A percentile compares a stretch with the other conserved stretches of the same genome.
These are phyloP conservation scores for Kwoniella heveanensis DNA, from an alignment of 768 basidiomycete genomes.

Conservation along the genomic window DNA sequence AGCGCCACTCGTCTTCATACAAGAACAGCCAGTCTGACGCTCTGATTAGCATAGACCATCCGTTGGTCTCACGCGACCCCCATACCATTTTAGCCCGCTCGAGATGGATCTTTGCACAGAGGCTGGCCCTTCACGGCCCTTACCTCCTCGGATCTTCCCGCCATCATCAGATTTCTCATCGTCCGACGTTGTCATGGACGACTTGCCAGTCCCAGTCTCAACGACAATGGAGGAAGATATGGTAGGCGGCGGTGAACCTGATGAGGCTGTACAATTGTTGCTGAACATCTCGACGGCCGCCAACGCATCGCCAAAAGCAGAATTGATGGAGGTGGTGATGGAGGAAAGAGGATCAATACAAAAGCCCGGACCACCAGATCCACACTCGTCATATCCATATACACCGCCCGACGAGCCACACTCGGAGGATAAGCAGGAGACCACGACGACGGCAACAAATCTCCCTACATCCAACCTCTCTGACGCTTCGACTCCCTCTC, in stretches of 20 bases:
- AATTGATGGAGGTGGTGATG: constrained; percentile 7
- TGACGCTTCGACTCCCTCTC: constrained; percentile 10
- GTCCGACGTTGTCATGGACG: constrained; percentile 34
- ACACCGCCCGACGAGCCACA: constrained; percentile 36
- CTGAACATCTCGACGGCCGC: constrained; percentile 31
- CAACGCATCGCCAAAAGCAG: constrained; percentile 12
- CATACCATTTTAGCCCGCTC: neutral
- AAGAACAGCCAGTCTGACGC: too few species aligned
- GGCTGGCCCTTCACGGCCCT: constrained; percentile 26
- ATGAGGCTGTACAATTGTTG: constrained; percentile 40
- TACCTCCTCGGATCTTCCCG: constrained; percentile 8
- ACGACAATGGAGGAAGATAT: neutral
- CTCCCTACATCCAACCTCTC: neutral
- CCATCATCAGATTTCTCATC: neutral
- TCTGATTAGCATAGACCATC: neutral
- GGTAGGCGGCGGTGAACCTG: constrained; percentile 16
- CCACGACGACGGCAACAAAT: neutral
- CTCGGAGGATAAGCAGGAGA: constrained; percentile 3
- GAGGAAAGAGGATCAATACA: constrained; percentile 6
- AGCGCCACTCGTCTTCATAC: too few species aligned
- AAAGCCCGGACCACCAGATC: constrained; percentile 17
- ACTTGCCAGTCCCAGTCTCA: constrained; percentile 3
- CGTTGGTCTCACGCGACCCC: too few species aligned
- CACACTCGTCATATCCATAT: constrained; percentile 26
- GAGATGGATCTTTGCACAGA: constrained; percentile 17